Evolutionary conservation across 306 rosid genomes (phyloP).

Genomic region (Prunus campanulata): DNA sequence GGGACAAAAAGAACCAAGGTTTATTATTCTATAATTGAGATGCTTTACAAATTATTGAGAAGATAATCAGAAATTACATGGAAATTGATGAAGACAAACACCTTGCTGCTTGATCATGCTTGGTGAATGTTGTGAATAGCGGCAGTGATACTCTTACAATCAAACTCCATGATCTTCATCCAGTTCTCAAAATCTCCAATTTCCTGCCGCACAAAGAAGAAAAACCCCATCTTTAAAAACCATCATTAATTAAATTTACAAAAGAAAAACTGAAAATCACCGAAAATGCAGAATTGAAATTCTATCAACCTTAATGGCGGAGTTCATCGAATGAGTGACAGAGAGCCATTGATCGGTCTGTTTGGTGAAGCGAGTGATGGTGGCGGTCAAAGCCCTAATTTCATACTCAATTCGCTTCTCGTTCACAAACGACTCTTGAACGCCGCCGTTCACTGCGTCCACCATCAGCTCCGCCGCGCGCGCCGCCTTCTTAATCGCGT

Average conservation of each 20-base stretch:
- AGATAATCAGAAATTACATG: conserved; percentile 2
- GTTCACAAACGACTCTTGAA: conserved; percentile 60
- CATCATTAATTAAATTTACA: not conserved
- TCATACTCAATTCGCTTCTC: conserved; percentile 84
- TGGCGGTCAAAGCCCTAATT: conserved; percentile 57
- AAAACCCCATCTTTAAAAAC: not conserved
- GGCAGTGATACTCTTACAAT: conserved; percentile 21
- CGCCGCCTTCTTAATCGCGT: conserved; percentile 51
- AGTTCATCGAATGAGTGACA: conserved; percentile 67
- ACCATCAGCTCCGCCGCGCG: conserved; percentile 75
- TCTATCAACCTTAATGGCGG: conserved; percentile 64
- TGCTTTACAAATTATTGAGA: not conserved
- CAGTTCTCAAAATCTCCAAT: conserved; percentile 46
- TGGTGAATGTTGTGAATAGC: conserved; percentile 19
- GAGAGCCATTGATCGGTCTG: conserved; percentile 92
- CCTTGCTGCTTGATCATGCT: not conserved
- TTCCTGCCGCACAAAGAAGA: conserved; percentile 35
- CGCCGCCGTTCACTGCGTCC: conserved; percentile 78
- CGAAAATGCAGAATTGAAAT: no score
- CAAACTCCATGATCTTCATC: conserved; percentile 25
- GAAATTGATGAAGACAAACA: not conserved
- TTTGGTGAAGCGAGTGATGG: conserved; percentile 63
- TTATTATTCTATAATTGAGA: not conserved
- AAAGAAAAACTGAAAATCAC: not conserved
- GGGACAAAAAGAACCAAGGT: not conserved